Evolutionary conservation across 441 rosid species (phyloP).

Genomic region (Adansonia gregorii): DNA sequence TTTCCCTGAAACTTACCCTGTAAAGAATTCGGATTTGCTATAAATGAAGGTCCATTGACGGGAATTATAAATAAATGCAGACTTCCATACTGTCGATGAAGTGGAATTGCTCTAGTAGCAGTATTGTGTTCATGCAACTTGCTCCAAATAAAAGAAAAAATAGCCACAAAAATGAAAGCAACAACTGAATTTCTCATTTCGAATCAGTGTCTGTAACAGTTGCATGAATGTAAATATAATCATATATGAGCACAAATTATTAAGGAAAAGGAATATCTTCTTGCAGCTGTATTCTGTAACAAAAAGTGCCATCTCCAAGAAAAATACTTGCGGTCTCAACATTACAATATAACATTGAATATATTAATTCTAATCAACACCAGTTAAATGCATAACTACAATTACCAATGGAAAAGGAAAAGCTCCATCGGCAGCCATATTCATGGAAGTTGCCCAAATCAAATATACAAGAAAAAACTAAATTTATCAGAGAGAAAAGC

Average conservation of each 20-base stretch:
- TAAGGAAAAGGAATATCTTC: background rate
- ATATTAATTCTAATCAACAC: slow-evolving; percentile 3
- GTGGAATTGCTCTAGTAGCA: background rate
- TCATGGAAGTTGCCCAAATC: background rate
- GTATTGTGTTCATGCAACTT: background rate
- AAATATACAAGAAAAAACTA: background rate
- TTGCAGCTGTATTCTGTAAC: background rate
- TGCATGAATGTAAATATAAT: background rate
- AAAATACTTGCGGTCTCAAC: background rate
- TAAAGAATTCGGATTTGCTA: background rate
- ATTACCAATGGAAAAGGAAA: background rate
- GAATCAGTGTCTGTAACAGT: background rate
- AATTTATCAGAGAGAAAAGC: background rate
- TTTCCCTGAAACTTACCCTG: background rate
- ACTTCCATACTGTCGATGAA: background rate
- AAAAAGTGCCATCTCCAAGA: background rate
- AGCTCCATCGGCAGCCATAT: background rate
- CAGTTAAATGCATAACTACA: background rate
- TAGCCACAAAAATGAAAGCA: background rate
- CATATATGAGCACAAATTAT: background rate
- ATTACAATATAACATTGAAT: background rate
- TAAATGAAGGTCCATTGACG: background rate
- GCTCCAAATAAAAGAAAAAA: background rate
- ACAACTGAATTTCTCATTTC: background rate
- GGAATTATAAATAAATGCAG: background rate